These are phyloP conservation scores for Dendrobium huoshanense DNA, from an alignment of 106 monocot species.

Conservation along the genomic window DNA sequence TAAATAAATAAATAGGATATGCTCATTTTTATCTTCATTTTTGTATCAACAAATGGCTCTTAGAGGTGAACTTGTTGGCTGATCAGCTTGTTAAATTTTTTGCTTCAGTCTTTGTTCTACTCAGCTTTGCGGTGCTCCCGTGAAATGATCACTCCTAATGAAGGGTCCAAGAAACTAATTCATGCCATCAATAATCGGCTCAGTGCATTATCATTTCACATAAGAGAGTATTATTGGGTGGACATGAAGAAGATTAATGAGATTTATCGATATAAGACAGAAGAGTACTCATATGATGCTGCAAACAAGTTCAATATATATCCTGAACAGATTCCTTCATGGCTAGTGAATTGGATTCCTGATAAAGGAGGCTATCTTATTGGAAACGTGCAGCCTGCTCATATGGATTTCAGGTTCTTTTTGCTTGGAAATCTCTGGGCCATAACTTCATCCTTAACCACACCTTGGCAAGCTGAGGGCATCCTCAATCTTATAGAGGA, in stretches of 20 bases:
- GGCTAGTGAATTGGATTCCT: slow-evolving; percentile 91
- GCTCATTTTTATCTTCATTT: not conserved
- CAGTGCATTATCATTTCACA: slow-evolving; percentile 86
- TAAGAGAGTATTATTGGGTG: slow-evolving; percentile 92
- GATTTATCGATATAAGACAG: slow-evolving; percentile 90
- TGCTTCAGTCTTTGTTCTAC: slow-evolving; percentile 77
- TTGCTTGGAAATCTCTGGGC: slow-evolving; percentile 92
- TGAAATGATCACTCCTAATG: slow-evolving; percentile 74
- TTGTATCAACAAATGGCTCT: not conserved
- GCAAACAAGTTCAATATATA: slow-evolving; percentile 87
- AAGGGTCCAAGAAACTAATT: slow-evolving; percentile 68
- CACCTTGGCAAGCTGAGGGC: slow-evolving; percentile 75
- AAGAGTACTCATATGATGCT: slow-evolving; percentile 84
- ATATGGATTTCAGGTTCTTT: slow-evolving; percentile 98
- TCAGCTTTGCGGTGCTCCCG: slow-evolving; percentile 77
- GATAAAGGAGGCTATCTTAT: slow-evolving; percentile 83
- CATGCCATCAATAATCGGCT: slow-evolving; percentile 81
- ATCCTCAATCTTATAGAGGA: slow-evolving; percentile 87
- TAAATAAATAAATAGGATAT: not conserved
- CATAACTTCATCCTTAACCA: slow-evolving; percentile 75
- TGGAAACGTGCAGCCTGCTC: slow-evolving; percentile 89
- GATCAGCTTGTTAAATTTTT: not conserved
- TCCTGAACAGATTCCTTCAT: slow-evolving; percentile 77
- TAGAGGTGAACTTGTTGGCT: not conserved
- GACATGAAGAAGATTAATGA: slow-evolving; percentile 91